Conservation (phyloP, 106 monocot genomes). For the Allium cepa region DNA sequence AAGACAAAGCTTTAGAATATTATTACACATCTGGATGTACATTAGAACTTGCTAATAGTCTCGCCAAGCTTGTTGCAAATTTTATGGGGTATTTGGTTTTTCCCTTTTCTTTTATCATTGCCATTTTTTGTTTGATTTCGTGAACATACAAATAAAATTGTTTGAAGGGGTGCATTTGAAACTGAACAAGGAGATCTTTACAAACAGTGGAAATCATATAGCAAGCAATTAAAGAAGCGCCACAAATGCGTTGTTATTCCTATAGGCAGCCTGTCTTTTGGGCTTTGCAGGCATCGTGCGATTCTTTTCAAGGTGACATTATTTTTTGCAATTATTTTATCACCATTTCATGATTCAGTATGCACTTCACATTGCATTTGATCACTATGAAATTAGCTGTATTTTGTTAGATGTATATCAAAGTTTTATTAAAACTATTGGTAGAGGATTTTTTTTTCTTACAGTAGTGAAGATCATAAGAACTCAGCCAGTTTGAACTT, state of each 20-base stretch:
- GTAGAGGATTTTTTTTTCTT: too few relatives aligned
- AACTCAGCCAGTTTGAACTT: too few relatives aligned
- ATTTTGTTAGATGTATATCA: too few relatives aligned
- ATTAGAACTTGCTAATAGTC: conserved; percentile 33
- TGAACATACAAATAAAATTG: too few relatives aligned
- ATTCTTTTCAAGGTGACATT: conserved; percentile 67
- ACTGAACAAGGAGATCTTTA: conserved; percentile 52
- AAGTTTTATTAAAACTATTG: too few relatives aligned
- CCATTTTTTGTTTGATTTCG: too few relatives aligned
- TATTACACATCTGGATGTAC: conserved; percentile 29
- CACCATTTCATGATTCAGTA: too few relatives aligned
- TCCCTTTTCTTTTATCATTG: neutral
- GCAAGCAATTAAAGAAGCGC: conserved; percentile 44
- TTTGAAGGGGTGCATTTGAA: conserved; percentile 43
- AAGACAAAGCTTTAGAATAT: conserved; percentile 40
- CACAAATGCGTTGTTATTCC: conserved; percentile 35
- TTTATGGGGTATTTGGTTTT: conserved; percentile 47
- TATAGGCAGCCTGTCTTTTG: conserved; percentile 45
- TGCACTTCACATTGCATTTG: too few relatives aligned
- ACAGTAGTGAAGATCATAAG: too few relatives aligned
- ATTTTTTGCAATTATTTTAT: too few relatives aligned
- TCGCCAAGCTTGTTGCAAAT: conserved; percentile 49
- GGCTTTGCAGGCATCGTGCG: conserved; percentile 71
- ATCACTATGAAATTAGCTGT: too few relatives aligned
- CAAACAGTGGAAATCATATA: conserved; percentile 47